phyloP scores from a whole-genome alignment of 306 rosid species.

The Sophora flavescens region DNA sequence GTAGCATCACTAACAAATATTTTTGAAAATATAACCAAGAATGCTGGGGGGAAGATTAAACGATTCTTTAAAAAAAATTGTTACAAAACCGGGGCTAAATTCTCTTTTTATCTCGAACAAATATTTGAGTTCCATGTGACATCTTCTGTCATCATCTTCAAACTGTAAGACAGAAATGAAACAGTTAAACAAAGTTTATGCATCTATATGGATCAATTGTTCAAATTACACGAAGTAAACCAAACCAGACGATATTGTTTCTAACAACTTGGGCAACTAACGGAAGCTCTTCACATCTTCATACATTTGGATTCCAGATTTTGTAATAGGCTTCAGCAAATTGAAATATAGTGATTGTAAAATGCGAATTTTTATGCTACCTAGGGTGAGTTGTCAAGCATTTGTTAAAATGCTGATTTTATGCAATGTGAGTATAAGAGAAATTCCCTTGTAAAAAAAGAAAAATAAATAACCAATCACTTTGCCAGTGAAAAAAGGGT shows the following conservation, averaged over 20 bases:
- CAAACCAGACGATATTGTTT: background rate
- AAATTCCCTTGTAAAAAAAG: background rate
- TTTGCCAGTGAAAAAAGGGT: background rate
- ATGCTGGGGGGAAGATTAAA: conserved; percentile 3
- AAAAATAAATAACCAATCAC: background rate
- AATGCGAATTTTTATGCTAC: background rate
- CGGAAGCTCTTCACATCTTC: conserved; percentile 30
- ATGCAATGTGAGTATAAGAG: too few species aligned
- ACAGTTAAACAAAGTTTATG: conserved; percentile 21
- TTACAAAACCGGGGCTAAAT: conserved; percentile 39
- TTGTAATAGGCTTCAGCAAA: conserved; percentile 15
- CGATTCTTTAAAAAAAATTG: background rate
- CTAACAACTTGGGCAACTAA: background rate
- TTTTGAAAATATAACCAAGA: conserved; percentile 23
- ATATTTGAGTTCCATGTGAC: conserved; percentile 61
- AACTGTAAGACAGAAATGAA: conserved; percentile 51
- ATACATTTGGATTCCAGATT: conserved; percentile 7
- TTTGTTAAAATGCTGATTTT: too few species aligned
- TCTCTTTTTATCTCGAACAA: conserved; percentile 56
- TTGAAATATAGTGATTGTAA: conserved; percentile 18
- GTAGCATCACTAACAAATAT: conserved; percentile 10
- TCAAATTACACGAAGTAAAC: background rate
- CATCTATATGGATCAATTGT: conserved; percentile 9
- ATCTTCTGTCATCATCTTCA: conserved; percentile 60
- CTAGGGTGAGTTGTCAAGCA: too few species aligned